Evolutionary conservation across 495 filamentous ascomycete genomes (phyloP).

Genomic region (Daldinia childiae): DNA sequence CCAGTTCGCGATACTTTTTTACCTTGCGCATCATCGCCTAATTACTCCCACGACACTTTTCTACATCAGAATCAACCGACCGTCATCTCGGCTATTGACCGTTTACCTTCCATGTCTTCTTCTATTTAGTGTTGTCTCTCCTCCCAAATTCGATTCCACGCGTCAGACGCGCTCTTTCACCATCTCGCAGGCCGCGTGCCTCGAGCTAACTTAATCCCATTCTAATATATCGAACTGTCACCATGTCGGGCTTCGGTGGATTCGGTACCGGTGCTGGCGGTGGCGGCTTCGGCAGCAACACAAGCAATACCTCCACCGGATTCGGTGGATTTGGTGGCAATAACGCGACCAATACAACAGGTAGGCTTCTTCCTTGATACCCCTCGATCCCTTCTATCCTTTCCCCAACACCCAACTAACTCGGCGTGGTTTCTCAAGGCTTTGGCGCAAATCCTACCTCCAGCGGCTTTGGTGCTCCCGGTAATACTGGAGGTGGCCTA

Average conservation of each 20-base stretch:
- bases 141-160: conserved; percentile 35
- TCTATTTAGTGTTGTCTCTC: conserved; percentile 33
- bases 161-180: conserved; percentile 43
- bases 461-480: conserved; percentile 47
- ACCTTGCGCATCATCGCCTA: conserved; percentile 24
- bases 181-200: conserved; percentile 25
- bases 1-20: conserved; percentile 37
- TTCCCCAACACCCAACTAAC: conserved; percentile 42
- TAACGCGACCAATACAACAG: conserved; percentile 43
- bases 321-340: conserved; percentile 58
- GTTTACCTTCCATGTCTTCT: conserved; percentile 43
- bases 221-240: conserved; percentile 41
- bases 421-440: conserved; percentile 48
- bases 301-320: conserved; percentile 62
- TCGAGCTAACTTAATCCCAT: conserved; percentile 14
- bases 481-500: conserved; percentile 51
- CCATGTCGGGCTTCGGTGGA: conserved; percentile 59
- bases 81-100: conserved; percentile 22
- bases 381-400: conserved; percentile 21
- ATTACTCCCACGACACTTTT: conserved; percentile 1
- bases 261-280: conserved; percentile 42
- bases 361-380: conserved; percentile 37
- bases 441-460: conserved; percentile 64
- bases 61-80: conserved; percentile 14
- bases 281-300: conserved; percentile 58